Base-by-base conservation (phyloP, 345 rosid genomes). In the Rhodamnia argentea region DNA sequence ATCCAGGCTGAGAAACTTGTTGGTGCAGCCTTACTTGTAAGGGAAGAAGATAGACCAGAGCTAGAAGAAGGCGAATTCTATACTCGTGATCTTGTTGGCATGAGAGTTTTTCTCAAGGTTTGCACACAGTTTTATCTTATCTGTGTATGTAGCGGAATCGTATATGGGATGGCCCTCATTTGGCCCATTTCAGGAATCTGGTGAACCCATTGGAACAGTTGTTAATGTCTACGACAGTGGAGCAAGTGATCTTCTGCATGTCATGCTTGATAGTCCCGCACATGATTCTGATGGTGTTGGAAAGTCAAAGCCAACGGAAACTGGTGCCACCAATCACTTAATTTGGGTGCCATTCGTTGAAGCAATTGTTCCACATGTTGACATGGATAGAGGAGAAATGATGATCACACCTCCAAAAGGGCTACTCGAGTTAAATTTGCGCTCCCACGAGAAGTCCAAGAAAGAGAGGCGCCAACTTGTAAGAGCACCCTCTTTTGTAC, bases 391-490 rank as follows among this genome's bases (percentile, higher is more conserved):
- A 91, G 90, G 85, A 83, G 98, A 95, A 92, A 93, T 96, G 94
- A 86, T 89, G 82, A 95, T 96, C 74, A 91, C 95, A 76, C 99
- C 99, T 13, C 98, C 99, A 4, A 94, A 93, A 87, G 99, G 99
- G 85, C 98, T 96, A 42, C 96, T 96, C 4, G 94, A 93, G 93
- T 91, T 95, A 83, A 96, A 96, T 83, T 62, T 94, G 26, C 97
- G 94, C 57, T 55, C 92, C 52, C 95, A 93, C 86, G 91, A 90
- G 56, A 93, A 88, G 87, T 95, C 99, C 88, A 95, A 96, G 94
- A 96, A 95, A 92, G 99, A 96, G 89, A 92, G 98, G 88, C 95
- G 97, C 50, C 98, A 96, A 87, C 95, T 95, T 92, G 99, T 96
- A 93, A 94, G 99, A 89, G 53, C 83, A 75, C 88, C 90, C 87